Base-by-base conservation (phyloP, 2,329 filamentous ascomycete species). In the Cercospora brassicicola region DNA sequence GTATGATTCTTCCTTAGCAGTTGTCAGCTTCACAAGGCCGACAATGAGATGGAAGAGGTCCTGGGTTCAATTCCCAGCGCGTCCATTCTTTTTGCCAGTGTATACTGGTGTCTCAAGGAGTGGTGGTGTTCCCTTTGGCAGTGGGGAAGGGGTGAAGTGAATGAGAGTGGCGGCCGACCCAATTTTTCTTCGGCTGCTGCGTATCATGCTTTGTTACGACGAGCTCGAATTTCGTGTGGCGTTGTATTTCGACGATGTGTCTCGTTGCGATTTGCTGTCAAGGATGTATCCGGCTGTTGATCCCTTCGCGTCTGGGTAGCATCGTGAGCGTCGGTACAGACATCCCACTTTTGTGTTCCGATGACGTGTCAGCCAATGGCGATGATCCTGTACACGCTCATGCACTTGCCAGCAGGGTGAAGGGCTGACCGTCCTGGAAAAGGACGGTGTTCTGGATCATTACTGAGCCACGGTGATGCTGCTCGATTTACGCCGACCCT, bases 1-100 rank as follows among this genome's bases (percentile, higher is more conserved):
- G 56, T 59, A 61, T 61, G 36, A 61, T 61, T 42, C 59, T 45
- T 61, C 59, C 36, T 61, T 61, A 61, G 59, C 59, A 61, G 13
- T 15, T 9, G 39, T 45, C n/a, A 20, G n/a, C 51, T 55, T 30
- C 11, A 55, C 6, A 13, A 55, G 10, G 26, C 7, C 10, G 20
- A 7, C 15, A 10, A 26, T 23, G 51, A 13, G 13, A 5, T 55
- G 26, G 51, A 55, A 30, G 51, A 26, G 51, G 51, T 55, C 51
- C 51, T 23, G 51, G 51, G 51, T 55, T 55, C 51, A 30, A 55
- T 55, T 55, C 51, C 51, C 51, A 23, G 51, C 51, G 33, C 33
- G 33, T 36, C 33, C 33, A 36, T 36, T 36, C 33, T 36, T 36
- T 36, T 36, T 36, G 33, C 33, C 33, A 4, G 30, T 36, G 33